A percentile compares a stretch with the other conserved stretches of the same genome.
Conservation (phyloP, 1,284 basidiomycete genomes). For the Tilletiaria anomala region DNA sequence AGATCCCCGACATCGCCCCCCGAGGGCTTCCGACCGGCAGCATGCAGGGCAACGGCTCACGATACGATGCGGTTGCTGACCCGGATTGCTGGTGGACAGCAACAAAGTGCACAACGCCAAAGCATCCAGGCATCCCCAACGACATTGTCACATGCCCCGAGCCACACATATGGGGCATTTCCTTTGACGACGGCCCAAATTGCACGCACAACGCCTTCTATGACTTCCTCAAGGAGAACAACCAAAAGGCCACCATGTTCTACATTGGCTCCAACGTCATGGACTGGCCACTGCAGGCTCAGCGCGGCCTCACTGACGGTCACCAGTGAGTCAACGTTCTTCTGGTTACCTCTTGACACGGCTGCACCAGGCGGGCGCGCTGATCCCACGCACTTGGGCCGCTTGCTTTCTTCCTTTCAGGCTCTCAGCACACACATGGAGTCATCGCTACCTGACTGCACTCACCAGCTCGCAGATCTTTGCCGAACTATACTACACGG, state of each 20-base stretch:
- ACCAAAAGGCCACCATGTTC: conserved; percentile 46
- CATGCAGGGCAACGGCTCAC: conserved; percentile 1
- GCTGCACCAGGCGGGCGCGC: too few relatives aligned
- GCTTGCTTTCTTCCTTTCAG: background rate
- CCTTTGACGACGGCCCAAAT: conserved; percentile 45
- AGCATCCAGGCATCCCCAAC: conserved; percentile 21
- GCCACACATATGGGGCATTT: conserved; percentile 45
- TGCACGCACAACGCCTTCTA: conserved; percentile 46
- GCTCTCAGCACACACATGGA: conserved; percentile 42
- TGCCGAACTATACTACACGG: conserved; percentile 48
- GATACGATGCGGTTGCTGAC: conserved; percentile 7
- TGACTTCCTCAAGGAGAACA: conserved; percentile 43
- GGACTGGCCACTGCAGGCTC: conserved; percentile 47
- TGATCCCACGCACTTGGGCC: too few relatives aligned
- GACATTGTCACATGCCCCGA: conserved; percentile 43
- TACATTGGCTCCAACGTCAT: conserved; percentile 46
- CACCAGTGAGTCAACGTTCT: conserved; percentile 12
- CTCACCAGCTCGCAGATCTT: conserved; percentile 45
- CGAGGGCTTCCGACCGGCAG: background rate
- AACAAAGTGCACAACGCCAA: conserved; percentile 30
- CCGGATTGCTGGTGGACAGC: conserved; percentile 37
- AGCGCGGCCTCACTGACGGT: conserved; percentile 40
- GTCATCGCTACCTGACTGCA: conserved; percentile 45
- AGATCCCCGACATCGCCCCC: conserved; percentile 1
- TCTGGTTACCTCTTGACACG: too few relatives aligned